Base-by-base conservation (phyloP, 306 rosid genomes). In the Dalbergia oliveri region DNA sequence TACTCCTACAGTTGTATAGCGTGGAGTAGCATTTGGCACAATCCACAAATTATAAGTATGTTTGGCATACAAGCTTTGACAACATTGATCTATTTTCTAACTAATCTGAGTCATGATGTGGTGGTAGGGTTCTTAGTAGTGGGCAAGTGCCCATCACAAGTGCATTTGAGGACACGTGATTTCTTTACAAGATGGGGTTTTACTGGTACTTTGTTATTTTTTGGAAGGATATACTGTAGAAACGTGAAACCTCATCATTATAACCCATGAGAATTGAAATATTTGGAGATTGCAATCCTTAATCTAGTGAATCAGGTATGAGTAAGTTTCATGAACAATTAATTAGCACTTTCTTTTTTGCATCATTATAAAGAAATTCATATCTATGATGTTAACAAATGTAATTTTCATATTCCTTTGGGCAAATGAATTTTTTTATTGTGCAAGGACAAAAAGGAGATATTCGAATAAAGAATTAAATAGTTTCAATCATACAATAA, bases 141-240 rank as follows among this genome's bases (percentile, higher is more conserved):
- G 15, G 97, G 93, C 66, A 93, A 83, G 78, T 81, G 83, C 19
- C 97, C 97, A 81, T 89, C 97, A 11, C 89, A 94, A 82, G 84
- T 91, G 76, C 97, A 91, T 89, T 90, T 94, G 73, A 94, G 85
- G 80, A 93, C 99, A 85, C 90, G 95, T 44, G 97, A 95, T 81
- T 79, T 93, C 77, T 79, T 84, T 11, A 88, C 63, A 44, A 89
- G 63, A 47, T 85, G 85, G 10, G 97, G 94, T 37, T 93, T 94
- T 39, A 77, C 35, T 1, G 97, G 93, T 8, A 88, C 88, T 84
- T 86, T 91, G 63, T 66, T 85, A 11, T 64, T 63, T 82, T 87
- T 91, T 31, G 97, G 97, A 82, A 94, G 97, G 76, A 94, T 93
- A 77, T 93, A 94, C 97, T 94, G 84, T 77, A 82, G 58, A 66